Percentiles rank a stretch among this genome's conserved stretches.
Conservation (phyloP, 345 rosid species). For the Eucalyptus polyanthemos region DNA sequence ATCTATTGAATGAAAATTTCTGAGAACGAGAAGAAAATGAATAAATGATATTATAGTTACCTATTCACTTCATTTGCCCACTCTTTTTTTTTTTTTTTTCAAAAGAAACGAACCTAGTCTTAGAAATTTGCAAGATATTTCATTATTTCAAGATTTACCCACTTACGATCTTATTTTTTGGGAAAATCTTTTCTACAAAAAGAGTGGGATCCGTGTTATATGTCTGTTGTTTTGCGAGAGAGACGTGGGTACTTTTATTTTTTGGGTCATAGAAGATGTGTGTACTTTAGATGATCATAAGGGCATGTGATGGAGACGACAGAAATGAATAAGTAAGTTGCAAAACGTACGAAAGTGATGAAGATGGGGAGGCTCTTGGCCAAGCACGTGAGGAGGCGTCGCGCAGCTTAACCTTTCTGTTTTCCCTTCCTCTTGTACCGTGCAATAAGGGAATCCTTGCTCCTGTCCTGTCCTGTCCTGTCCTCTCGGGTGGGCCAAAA, state of each 20-base stretch:
- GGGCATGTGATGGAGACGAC: background rate
- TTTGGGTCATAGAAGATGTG: background rate
- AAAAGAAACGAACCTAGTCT: background rate
- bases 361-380: background rate
- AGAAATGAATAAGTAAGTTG: background rate
- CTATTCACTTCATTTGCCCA: background rate
- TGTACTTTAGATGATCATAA: background rate
- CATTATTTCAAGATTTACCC: background rate
- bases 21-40: rapidly evolving
- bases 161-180: background rate
- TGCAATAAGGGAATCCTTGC: background rate
- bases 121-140: background rate
- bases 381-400: background rate
- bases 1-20: background rate
- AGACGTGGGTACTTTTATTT: background rate
- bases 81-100: background rate
- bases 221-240: background rate
- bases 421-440: background rate
- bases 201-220: background rate
- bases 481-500: background rate
- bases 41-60: background rate
- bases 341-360: background rate
- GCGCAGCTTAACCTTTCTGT: background rate
- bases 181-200: background rate
- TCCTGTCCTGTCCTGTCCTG: background rate